These are phyloP conservation scores for Eutypella sp. DNA, from an alignment of 2,329 filamentous ascomycete species.

Conservation along the genomic window DNA sequence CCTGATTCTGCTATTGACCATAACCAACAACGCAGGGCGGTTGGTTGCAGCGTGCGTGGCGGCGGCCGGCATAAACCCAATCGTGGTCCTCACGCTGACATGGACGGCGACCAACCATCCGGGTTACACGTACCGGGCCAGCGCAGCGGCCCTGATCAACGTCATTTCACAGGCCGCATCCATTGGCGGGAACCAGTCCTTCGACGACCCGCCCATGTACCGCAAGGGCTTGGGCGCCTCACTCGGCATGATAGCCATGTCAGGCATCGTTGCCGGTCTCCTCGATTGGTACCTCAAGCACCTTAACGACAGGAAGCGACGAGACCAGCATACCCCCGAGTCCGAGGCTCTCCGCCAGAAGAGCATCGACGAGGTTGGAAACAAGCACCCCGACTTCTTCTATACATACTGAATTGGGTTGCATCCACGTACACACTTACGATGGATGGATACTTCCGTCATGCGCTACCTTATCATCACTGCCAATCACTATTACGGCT, in stretches of 20 bases:
- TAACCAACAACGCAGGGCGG: constrained; percentile 12
- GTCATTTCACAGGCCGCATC: constrained; percentile 9
- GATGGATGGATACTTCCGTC: too few species aligned
- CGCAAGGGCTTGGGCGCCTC: constrained; percentile 4
- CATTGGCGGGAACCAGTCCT: constrained; percentile 6
- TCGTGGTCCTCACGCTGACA: constrained; percentile 15
- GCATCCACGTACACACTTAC: too few species aligned
- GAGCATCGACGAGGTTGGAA: constrained; percentile 8
- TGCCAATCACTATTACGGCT: too few species aligned
- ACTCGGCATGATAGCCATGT: constrained; percentile 4
- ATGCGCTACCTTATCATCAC: too few species aligned
- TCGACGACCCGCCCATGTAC: constrained; percentile 5
- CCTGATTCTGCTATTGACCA: constrained; percentile 16
- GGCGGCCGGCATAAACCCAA: constrained; percentile 16
- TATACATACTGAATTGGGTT: neutral
- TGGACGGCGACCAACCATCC: constrained; percentile 21
- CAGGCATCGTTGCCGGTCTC: constrained; percentile 2
- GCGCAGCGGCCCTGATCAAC: constrained; percentile 9
- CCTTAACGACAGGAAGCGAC: constrained; percentile 5
- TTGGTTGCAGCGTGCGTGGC: constrained; percentile 18
- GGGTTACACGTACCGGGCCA: constrained; percentile 14
- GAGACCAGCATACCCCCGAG: constrained; percentile 1
- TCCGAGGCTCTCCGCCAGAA: neutral
- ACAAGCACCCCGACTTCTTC: constrained; percentile 8
- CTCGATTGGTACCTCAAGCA: neutral